A percentile compares a stretch with the other conserved stretches of the same genome.
Conservation (phyloP, 2,329 filamentous ascomycete species). For the Clonostachys chloroleuca region DNA sequence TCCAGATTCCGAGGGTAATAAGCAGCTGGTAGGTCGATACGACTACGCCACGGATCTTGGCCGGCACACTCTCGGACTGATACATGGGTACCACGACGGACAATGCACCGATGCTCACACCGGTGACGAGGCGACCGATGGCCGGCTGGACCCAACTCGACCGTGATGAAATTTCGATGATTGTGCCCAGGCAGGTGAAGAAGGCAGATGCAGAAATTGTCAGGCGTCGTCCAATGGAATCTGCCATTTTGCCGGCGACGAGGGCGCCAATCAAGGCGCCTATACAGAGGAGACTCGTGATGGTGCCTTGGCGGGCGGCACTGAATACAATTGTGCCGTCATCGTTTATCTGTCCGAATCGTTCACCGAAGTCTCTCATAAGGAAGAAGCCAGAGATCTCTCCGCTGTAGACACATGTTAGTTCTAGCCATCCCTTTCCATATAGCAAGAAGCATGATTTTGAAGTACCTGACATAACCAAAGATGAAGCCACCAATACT, state of each 20-base stretch:
- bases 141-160: conserved; percentile 60
- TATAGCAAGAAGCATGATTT: neutral
- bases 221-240: conserved; percentile 54
- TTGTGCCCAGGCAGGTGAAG: conserved; percentile 59
- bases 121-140: conserved; percentile 60
- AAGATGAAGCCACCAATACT: conserved; percentile 55
- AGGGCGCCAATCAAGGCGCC: conserved; percentile 57
- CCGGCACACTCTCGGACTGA: conserved; percentile 61
- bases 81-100: conserved; percentile 66
- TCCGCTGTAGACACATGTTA: conserved; percentile 31
- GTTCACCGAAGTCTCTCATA: conserved; percentile 50
- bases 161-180: conserved; percentile 56
- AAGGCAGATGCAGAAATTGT: conserved; percentile 60
- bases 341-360: conserved; percentile 42
- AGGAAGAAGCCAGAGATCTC: conserved; percentile 58
- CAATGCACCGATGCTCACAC: conserved; percentile 60
- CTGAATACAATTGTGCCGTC: conserved; percentile 42
- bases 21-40: conserved; percentile 65
- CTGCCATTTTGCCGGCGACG: conserved; percentile 54
- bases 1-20: conserved; percentile 65
- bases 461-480: conserved; percentile 46
- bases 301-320: conserved; percentile 56
- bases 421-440: neutral
- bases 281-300: conserved; percentile 58
- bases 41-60: conserved; percentile 59